Base-by-base conservation (phyloP, 2,329 filamentous ascomycete species). In the Aotearoamyces nothofagi region DNA sequence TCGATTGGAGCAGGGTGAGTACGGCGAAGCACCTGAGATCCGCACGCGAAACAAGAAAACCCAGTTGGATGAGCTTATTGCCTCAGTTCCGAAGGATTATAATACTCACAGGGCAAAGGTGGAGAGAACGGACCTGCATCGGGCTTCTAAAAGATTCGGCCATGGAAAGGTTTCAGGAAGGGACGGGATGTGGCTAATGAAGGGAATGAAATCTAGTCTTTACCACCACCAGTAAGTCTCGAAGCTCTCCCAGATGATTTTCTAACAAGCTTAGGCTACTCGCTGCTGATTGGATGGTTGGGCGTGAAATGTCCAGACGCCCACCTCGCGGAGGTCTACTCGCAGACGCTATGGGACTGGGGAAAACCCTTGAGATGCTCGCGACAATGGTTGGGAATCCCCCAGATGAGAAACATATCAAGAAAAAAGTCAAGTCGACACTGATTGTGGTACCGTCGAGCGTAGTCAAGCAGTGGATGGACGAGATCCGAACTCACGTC, bases 261-360 rank as follows among this genome's bases (percentile, higher is more conserved):
- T 8, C 8, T 8, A 8, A 20, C 19, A 7, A 45, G 7, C 60
- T 69, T 26, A 70, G 76, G 30, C 37, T 73, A 0, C 49, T 63
- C 0, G 65, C 59, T 0, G 54, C 52, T 0, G 52, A 56, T 0
- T 75, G 66, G 51, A 73, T 75, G 68, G 40, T 63, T 0, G 39
- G 47, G 3, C 54, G 62, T 3, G 70, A 76, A 40, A 49, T 55
- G 4, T 49, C 35, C 1, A 7, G 13, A 0, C 20, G 47, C 0
- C 31, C 44, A 17, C 65, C 57, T 1, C 26, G 40, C 30, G 72
- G 72, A 3, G 72, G 71, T 0, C 53, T 78, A 2, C 39, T 77
- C 0, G 66, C 64, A 0, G 70, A 78, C 40, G 61, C 62, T 15
- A 74, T 76, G 68, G 73, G 73, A 0, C 45, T 78, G 1, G 73